Percentiles rank a stretch among this genome's conserved stretches.
phyloP scores from a whole-genome alignment of 176 grass and related monocot species.

The Zoysia pacifica region DNA sequence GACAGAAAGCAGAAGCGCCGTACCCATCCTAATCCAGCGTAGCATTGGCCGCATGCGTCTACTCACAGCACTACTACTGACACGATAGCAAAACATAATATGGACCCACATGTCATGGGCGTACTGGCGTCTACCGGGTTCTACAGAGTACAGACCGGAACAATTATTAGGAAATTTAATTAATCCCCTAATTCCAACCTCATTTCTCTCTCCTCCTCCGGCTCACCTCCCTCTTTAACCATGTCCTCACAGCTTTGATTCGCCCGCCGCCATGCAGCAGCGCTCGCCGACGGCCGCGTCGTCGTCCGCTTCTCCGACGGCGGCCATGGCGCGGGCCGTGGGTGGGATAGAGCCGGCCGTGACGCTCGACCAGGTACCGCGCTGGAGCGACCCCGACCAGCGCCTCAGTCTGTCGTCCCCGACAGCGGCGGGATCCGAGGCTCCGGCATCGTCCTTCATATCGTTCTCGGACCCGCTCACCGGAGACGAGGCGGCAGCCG shows the following conservation, averaged over 20 bases:
- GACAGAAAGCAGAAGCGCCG: background rate
- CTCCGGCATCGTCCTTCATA: slow-evolving; percentile 38
- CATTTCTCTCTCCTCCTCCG: slow-evolving; percentile 9
- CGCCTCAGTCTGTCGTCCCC: slow-evolving; percentile 36
- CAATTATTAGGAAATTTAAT: background rate
- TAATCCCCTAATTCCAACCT: background rate
- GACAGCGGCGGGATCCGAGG: slow-evolving; percentile 45
- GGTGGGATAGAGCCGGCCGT: slow-evolving; percentile 59
- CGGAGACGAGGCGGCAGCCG: slow-evolving; percentile 42
- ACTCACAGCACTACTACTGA: background rate
- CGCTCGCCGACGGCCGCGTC: slow-evolving; percentile 34
- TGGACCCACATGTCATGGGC: background rate
- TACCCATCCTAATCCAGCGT: background rate
- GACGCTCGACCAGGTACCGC: slow-evolving; percentile 69
- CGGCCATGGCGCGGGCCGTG: slow-evolving; percentile 42
- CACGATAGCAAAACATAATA: accelerated
- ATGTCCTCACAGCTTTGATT: slow-evolving; percentile 29
- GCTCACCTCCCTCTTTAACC: background rate
- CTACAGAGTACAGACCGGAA: background rate
- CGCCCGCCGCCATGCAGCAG: slow-evolving; percentile 31
- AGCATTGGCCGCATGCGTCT: background rate
- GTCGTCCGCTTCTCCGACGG: slow-evolving; percentile 29
- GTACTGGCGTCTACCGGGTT: background rate
- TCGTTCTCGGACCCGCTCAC: slow-evolving; percentile 58
- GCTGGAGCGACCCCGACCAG: slow-evolving; percentile 79